These are phyloP conservation scores for Cynanchum wilfordii DNA, from an alignment of 257 asterid genomes.

Conservation along the genomic window DNA sequence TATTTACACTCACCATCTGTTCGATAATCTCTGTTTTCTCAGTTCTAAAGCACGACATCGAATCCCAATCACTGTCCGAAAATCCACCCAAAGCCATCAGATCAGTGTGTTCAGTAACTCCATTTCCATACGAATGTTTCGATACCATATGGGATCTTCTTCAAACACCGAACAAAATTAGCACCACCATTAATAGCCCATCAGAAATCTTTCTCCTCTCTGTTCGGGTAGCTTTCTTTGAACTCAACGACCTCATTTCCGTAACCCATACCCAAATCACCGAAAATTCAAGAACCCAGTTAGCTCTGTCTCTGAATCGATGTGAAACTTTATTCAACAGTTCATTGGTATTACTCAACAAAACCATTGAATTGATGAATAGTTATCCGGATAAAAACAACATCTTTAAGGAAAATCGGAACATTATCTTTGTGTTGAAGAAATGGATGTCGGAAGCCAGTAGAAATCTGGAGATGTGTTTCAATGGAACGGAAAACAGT, in stretches of 20 bases:
- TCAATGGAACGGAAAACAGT: not conserved
- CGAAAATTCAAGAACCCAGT: not conserved
- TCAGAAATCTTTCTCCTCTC: slow-evolving; percentile 10
- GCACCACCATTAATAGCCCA: not conserved
- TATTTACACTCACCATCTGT: slow-evolving; percentile 7
- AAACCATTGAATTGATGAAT: not conserved
- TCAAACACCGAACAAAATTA: not conserved
- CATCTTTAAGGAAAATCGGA: slow-evolving; percentile 12
- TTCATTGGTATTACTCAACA: not conserved
- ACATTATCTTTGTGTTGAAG: slow-evolving; percentile 9
- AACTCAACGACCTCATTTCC: not conserved
- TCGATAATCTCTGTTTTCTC: slow-evolving; percentile 8
- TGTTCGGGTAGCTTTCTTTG: not conserved
- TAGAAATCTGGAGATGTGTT: slow-evolving; percentile 8
- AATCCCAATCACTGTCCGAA: slow-evolving; percentile 9
- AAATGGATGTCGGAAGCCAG: not conserved
- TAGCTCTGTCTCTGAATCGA: not conserved
- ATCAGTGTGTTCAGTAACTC: slow-evolving; percentile 10
- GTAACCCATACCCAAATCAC: not conserved
- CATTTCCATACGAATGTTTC: not conserved
- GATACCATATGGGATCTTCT: not conserved
- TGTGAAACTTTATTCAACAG: not conserved
- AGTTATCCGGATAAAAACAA: not conserved
- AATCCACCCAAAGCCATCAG: slow-evolving; percentile 7
- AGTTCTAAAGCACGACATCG: slow-evolving; percentile 8